These are phyloP conservation scores for Testicularia cyperi DNA, from an alignment of 1,284 basidiomycete species.

Conservation along the genomic window DNA sequence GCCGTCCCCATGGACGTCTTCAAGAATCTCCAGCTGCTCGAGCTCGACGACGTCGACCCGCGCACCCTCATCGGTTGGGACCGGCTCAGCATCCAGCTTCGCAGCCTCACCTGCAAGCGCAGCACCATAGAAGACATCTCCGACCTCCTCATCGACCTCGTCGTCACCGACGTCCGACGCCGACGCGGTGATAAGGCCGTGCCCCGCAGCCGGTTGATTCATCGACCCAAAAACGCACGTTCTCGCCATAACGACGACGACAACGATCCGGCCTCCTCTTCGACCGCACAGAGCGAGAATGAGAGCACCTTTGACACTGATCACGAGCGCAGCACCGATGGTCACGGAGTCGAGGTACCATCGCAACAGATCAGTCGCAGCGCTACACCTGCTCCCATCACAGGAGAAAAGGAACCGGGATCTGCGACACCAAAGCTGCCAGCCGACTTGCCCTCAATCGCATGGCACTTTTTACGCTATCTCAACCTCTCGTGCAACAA, in stretches of 20 bases:
- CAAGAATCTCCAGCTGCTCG: slow-evolving; percentile 75
- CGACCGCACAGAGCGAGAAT: too few species aligned
- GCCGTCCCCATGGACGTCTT: slow-evolving; percentile 79
- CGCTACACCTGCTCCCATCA: too few species aligned
- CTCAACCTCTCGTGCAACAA: slow-evolving; percentile 79
- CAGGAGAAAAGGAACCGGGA: too few species aligned
- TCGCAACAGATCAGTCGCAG: too few species aligned
- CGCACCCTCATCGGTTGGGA: slow-evolving; percentile 83
- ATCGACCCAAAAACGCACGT: not conserved
- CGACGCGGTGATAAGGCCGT: slow-evolving; percentile 27
- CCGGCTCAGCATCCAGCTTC: slow-evolving; percentile 70
- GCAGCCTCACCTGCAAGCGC: slow-evolving; percentile 72
- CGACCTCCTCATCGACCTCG: slow-evolving; percentile 75
- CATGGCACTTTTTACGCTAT: slow-evolving; percentile 77
- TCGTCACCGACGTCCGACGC: slow-evolving; percentile 68
- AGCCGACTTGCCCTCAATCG: slow-evolving; percentile 66
- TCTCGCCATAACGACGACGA: too few species aligned
- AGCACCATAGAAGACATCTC: slow-evolving; percentile 81
- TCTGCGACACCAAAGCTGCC: slow-evolving; percentile 65
- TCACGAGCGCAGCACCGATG: slow-evolving; percentile 2
- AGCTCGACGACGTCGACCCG: slow-evolving; percentile 78
- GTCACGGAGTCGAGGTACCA: too few species aligned
- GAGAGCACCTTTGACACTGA: slow-evolving; percentile 2
- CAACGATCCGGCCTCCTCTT: too few species aligned
- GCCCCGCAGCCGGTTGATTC: not conserved